phyloP scores from a whole-genome alignment of 768 basidiomycete species.

The Pulveroboletus sp. region DNA sequence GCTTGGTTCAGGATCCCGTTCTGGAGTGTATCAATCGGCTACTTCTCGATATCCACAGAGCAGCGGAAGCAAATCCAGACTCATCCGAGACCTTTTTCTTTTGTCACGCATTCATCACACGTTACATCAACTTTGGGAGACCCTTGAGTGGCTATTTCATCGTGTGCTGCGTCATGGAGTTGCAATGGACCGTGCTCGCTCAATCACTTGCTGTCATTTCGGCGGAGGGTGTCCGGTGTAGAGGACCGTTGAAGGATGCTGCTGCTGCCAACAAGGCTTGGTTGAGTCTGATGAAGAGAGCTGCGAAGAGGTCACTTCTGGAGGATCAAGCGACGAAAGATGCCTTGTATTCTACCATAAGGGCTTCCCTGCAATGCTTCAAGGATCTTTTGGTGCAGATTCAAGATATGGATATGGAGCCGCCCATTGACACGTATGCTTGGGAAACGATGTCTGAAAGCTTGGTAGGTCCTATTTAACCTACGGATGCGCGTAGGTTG shows the following conservation, averaged over 20 bases:
- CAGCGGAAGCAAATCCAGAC: constrained; percentile 43
- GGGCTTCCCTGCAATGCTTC: constrained; percentile 71
- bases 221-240: constrained; percentile 21
- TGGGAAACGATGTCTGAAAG: constrained; percentile 93
- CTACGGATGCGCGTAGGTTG: neutral
- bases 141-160: constrained; percentile 85
- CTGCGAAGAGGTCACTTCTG: constrained; percentile 37
- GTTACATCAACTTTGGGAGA: constrained; percentile 70
- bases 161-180: constrained; percentile 85
- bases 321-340: constrained; percentile 36
- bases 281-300: constrained; percentile 58
- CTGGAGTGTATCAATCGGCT: constrained; percentile 73
- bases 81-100: constrained; percentile 41
- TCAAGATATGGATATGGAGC: constrained; percentile 77
- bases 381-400: constrained; percentile 74
- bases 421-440: constrained; percentile 79
- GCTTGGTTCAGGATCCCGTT: constrained; percentile 59
- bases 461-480: constrained; percentile 47
- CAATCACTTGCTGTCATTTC: constrained; percentile 52
- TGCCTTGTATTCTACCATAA: constrained; percentile 46
- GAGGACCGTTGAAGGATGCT: constrained; percentile 52
- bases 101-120: constrained; percentile 65
- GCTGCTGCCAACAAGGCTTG: constrained; percentile 84
- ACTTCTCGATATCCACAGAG: constrained; percentile 56
- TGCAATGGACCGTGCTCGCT: constrained; percentile 79